Conservation (phyloP, 371 early-diverging fungal species). For the Rhizopus stolonifer region DNA sequence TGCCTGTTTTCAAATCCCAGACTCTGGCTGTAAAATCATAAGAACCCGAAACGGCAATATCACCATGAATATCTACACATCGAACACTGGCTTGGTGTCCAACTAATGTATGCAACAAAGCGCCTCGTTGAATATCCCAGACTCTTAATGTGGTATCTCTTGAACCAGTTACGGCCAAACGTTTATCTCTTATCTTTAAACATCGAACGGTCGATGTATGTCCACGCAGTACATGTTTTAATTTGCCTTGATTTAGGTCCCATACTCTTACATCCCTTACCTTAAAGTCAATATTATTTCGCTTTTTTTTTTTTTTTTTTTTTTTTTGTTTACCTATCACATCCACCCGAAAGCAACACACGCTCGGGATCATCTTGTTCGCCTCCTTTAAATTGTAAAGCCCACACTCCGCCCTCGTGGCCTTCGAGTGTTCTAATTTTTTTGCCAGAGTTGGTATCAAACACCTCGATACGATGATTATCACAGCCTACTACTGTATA, state of each 20-base stretch:
- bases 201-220: constrained; percentile 92
- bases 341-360: constrained; percentile 78
- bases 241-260: constrained; percentile 78
- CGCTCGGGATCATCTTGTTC: constrained; percentile 69
- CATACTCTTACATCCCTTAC: constrained; percentile 86
- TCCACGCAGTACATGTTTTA: constrained; percentile 77
- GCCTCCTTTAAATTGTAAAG: background rate
- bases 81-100: constrained; percentile 81
- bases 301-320: background rate
- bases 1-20: constrained; percentile 81
- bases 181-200: constrained; percentile 68
- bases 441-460: constrained; percentile 69
- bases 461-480: constrained; percentile 80
- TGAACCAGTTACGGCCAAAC: constrained; percentile 82
- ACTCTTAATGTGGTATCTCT: constrained; percentile 85
- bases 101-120: constrained; percentile 55
- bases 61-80: constrained; percentile 79
- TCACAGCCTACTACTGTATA: constrained; percentile 85
- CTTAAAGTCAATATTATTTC: background rate
- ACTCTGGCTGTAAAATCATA: constrained; percentile 89
- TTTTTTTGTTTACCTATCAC: constrained; percentile 60
- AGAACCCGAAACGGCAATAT: constrained; percentile 80
- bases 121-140: constrained; percentile 74
- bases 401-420: constrained; percentile 62
- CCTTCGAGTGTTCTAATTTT: constrained; percentile 65